Evolutionary conservation across 345 rosid genomes (phyloP).

Genomic region (Aethionema arabicum): DNA sequence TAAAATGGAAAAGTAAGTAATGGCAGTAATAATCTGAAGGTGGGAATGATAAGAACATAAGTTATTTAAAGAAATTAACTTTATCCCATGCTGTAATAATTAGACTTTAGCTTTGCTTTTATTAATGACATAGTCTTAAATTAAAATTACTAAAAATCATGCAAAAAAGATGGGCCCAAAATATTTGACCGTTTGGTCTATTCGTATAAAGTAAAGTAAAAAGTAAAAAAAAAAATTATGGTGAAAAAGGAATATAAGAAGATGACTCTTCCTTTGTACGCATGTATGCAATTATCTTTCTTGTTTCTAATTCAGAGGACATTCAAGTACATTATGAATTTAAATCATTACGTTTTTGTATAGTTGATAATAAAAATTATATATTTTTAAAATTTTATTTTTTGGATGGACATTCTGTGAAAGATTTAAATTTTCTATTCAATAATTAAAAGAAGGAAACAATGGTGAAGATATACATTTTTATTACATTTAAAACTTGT

Average conservation of each 20-base stretch:
- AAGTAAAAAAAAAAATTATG: slow-evolving; percentile 18
- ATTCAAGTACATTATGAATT: slow-evolving; percentile 21
- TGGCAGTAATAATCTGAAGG: slow-evolving; percentile 38
- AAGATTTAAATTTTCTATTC: too few species aligned
- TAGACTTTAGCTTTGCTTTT: slow-evolving; percentile 38
- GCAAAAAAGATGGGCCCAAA: slow-evolving; percentile 36
- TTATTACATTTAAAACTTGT: too few species aligned
- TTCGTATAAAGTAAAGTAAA: slow-evolving; percentile 36
- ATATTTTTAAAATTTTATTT: too few species aligned
- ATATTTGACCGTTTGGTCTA: slow-evolving; percentile 40
- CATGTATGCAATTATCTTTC: slow-evolving; percentile 40
- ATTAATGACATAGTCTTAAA: slow-evolving; percentile 16
- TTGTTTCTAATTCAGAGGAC: slow-evolving; percentile 33
- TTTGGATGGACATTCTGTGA: too few species aligned
- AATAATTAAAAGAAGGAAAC: too few species aligned
- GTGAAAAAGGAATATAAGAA: slow-evolving; percentile 28
- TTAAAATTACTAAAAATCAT: slow-evolving; percentile 28
- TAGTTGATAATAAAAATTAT: too few species aligned
- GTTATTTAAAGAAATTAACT: slow-evolving; percentile 23
- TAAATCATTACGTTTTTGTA: slow-evolving; percentile 15
- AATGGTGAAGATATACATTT: too few species aligned
- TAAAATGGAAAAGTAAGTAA: slow-evolving; percentile 27
- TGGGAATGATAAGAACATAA: slow-evolving; percentile 31
- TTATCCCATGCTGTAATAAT: slow-evolving; percentile 40
- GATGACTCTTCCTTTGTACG: slow-evolving; percentile 40